These are phyloP conservation scores for Aspergillus calidoustus DNA, from an alignment of 2,329 filamentous ascomycete species.

Conservation along the genomic window DNA sequence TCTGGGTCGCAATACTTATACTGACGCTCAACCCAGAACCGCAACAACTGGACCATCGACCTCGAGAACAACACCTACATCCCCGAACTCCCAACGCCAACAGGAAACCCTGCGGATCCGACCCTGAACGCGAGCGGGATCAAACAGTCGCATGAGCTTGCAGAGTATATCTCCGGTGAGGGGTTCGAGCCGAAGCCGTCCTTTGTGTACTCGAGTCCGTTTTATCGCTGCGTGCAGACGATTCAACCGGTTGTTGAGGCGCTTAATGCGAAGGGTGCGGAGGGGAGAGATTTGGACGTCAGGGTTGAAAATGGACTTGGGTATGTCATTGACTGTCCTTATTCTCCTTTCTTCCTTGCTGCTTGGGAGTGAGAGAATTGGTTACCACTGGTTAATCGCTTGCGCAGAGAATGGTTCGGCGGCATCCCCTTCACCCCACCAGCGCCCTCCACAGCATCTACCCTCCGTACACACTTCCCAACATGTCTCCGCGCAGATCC, in stretches of 20 bases:
- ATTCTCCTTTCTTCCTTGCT: background rate
- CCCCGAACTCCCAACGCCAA: slow-evolving; percentile 75
- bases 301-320: slow-evolving; percentile 58
- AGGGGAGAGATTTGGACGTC: slow-evolving; percentile 43
- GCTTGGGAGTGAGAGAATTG: too few species aligned
- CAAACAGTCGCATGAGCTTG: slow-evolving; percentile 79
- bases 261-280: slow-evolving; percentile 38
- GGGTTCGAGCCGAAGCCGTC: slow-evolving; percentile 46
- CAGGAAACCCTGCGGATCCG: slow-evolving; percentile 85
- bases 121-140: slow-evolving; percentile 86
- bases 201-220: slow-evolving; percentile 78
- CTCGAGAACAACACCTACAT: slow-evolving; percentile 77
- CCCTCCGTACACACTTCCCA: slow-evolving; percentile 64
- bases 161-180: slow-evolving; percentile 39
- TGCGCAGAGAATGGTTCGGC: slow-evolving; percentile 79
- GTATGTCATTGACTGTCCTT: slow-evolving; percentile 38
- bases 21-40: slow-evolving; percentile 65
- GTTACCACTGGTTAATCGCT: too few species aligned
- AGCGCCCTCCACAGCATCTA: slow-evolving; percentile 62
- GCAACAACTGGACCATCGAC: slow-evolving; percentile 87
- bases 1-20: too few species aligned
- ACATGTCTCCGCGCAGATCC: slow-evolving; percentile 40
- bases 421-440: slow-evolving; percentile 78
- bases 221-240: slow-evolving; percentile 87
- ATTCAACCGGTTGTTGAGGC: slow-evolving; percentile 65